Percentiles rank a stretch among this genome's conserved stretches.
Conservation (phyloP, 208 protist genomes). For the Acanthamoeba triangularis region DNA sequence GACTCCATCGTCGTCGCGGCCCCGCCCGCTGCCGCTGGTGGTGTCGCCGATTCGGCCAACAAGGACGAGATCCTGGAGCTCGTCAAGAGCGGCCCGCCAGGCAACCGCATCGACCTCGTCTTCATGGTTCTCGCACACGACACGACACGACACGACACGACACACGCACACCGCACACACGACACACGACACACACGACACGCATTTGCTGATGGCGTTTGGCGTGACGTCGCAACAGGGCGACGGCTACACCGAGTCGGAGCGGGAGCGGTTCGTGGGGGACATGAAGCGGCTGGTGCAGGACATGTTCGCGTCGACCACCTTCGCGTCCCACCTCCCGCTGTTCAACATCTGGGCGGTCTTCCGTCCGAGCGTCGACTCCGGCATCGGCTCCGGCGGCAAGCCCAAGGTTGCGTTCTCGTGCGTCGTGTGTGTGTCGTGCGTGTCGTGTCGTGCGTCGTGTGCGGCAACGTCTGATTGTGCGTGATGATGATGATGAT, state of each 20-base stretch:
- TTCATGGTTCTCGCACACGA: constrained; percentile 68
- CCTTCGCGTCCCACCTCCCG: constrained; percentile 71
- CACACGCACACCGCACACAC: background rate
- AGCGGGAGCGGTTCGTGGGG: constrained; percentile 26
- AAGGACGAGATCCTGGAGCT: constrained; percentile 63
- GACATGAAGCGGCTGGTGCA: constrained; percentile 66
- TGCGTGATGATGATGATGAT: no score
- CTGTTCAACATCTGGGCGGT: constrained; percentile 77
- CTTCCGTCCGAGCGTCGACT: constrained; percentile 73
- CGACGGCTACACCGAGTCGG: constrained; percentile 57
- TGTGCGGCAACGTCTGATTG: no score
- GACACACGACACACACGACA: background rate
- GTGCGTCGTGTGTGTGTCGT: background rate
- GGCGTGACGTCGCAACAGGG: background rate
- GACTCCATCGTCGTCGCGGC: background rate
- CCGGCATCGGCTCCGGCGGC: constrained; percentile 64
- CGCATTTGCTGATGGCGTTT: background rate
- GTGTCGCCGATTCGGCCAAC: background rate
- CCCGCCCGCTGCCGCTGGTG: background rate
- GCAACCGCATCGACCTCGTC: constrained; percentile 77
- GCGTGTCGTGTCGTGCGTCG: no score
- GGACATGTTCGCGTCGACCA: constrained; percentile 65
- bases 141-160: background rate
- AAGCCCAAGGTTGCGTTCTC: constrained; percentile 6
- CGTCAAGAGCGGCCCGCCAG: constrained; percentile 47